These are phyloP conservation scores for Ceratocystis albifundus DNA, from an alignment of 2,329 filamentous ascomycete species.

Conservation along the genomic window DNA sequence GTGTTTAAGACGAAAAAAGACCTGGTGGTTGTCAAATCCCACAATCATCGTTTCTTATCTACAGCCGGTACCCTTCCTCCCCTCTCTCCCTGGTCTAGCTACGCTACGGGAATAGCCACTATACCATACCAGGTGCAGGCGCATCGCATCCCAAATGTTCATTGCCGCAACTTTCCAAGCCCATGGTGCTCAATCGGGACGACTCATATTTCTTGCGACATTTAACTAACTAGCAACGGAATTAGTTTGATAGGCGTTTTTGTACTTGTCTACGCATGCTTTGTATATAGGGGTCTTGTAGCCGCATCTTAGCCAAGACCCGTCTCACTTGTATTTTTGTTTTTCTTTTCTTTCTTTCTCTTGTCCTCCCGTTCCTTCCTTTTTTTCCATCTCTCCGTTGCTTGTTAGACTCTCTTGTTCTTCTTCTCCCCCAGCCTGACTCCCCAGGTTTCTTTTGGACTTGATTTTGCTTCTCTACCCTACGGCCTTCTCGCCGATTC, in stretches of 20 bases:
- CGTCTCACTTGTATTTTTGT: neutral
- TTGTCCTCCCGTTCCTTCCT: neutral
- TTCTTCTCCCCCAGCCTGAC: conserved; percentile 18
- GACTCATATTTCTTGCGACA: neutral
- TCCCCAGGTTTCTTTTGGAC: conserved; percentile 13
- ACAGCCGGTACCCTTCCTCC: neutral
- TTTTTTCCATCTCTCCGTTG: neutral
- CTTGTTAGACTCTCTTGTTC: neutral
- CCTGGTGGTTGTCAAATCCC: neutral
- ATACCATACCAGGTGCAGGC: conserved; percentile 9
- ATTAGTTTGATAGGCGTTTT: neutral
- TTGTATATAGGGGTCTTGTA: conserved; percentile 1
- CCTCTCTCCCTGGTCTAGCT: neutral
- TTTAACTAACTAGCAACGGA: neutral
- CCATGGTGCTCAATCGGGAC: conserved; percentile 15
- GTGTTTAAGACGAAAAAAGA: neutral
- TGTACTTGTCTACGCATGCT: neutral
- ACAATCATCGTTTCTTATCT: conserved; percentile 13
- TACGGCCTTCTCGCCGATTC: neutral
- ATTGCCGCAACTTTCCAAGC: conserved; percentile 1
- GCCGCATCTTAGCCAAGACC: neutral
- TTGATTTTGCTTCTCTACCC: conserved; percentile 4
- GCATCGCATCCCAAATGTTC: neutral
- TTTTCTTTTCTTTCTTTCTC: conserved; percentile 1
- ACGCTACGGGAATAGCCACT: conserved; percentile 2